phyloP scores from a whole-genome alignment of 2,329 filamentous ascomycete species.

The Neofusicoccum cordaticola region DNA sequence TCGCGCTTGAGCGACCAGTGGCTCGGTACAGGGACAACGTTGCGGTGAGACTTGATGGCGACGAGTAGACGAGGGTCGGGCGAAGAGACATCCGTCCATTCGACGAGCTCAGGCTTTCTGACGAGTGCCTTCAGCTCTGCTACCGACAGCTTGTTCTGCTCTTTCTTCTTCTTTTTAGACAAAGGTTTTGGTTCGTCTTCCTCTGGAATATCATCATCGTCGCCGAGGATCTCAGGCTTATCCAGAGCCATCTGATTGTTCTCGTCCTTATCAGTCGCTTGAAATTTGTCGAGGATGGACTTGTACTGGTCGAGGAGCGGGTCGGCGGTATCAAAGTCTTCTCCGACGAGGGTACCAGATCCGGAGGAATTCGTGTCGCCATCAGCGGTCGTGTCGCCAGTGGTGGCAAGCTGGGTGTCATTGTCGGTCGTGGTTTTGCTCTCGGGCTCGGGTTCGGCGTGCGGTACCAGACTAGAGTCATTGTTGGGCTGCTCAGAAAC shows the following conservation, averaged over 20 bases:
- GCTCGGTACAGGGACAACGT: slow-evolving; percentile 87
- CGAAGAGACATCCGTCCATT: slow-evolving; percentile 95
- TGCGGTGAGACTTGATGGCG: slow-evolving; percentile 91
- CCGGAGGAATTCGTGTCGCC: slow-evolving; percentile 24
- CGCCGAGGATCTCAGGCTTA: slow-evolving; percentile 81
- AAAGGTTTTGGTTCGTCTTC: slow-evolving; percentile 71
- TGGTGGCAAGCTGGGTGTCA: slow-evolving; percentile 26
- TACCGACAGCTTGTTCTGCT: slow-evolving; percentile 86
- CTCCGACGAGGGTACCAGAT: slow-evolving; percentile 36
- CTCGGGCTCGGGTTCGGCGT: slow-evolving; percentile 25
- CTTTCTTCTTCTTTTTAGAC: slow-evolving; percentile 93
- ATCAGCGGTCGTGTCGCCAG: slow-evolving; percentile 22
- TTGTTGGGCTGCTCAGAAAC: slow-evolving; percentile 34
- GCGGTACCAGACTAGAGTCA: slow-evolving; percentile 27
- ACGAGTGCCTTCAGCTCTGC: slow-evolving; percentile 94
- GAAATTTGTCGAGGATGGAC: slow-evolving; percentile 76
- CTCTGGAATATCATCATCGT: slow-evolving; percentile 82
- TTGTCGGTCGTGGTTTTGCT: slow-evolving; percentile 6
- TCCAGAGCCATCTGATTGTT: slow-evolving; percentile 46
- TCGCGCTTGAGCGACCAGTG: slow-evolving; percentile 98
- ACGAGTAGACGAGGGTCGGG: slow-evolving; percentile 85
- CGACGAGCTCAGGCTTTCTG: slow-evolving; percentile 86
- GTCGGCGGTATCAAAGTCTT: slow-evolving; percentile 63
- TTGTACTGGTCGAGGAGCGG: slow-evolving; percentile 82
- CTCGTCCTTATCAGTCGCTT: slow-evolving; percentile 58